A percentile compares a stretch with the other conserved stretches of the same genome.
Evolutionary conservation across 768 basidiomycete species (phyloP).

Genomic region (Gloeopeniophorella convolvens): DNA sequence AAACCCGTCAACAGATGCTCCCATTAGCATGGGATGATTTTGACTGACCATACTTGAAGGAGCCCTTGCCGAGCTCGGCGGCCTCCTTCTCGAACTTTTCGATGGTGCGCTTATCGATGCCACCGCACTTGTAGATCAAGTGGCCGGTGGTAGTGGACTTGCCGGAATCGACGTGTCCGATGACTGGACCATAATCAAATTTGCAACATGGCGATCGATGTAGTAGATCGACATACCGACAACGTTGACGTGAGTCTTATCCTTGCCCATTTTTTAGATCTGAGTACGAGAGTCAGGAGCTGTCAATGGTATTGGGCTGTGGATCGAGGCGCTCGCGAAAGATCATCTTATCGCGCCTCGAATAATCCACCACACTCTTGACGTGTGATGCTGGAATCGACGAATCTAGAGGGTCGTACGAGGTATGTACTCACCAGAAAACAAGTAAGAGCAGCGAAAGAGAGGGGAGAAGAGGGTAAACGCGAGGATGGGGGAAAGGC

Average conservation of each 20-base stretch:
- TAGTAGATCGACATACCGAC: slow-evolving; percentile 59
- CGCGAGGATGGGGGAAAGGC: slow-evolving; percentile 33
- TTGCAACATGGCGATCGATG: slow-evolving; percentile 25
- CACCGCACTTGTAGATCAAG: slow-evolving; percentile 99
- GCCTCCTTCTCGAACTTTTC: slow-evolving; percentile 99
- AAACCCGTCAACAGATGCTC: slow-evolving; percentile 23
- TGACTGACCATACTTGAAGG: slow-evolving; percentile 88
- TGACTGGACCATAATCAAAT: slow-evolving; percentile 54
- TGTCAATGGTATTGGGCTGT: not conserved
- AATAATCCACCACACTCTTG: slow-evolving; percentile 12
- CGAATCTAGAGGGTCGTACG: slow-evolving; percentile 4
- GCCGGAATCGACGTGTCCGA: slow-evolving; percentile 99
- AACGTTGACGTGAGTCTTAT: slow-evolving; percentile 95
- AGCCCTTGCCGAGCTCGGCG: slow-evolving; percentile 99
- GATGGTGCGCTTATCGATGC: slow-evolving; percentile 99
- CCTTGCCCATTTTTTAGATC: slow-evolving; percentile 90
- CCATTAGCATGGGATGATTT: slow-evolving; percentile 2
- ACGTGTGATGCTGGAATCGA: slow-evolving; percentile 1
- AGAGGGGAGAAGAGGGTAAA: slow-evolving; percentile 43
- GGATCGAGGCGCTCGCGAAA: not conserved
- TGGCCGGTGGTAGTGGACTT: slow-evolving; percentile 99
- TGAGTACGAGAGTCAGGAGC: slow-evolving; percentile 23
- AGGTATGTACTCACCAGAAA: slow-evolving; percentile 35
- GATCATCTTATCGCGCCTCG: slow-evolving; percentile 14
- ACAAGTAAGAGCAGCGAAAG: slow-evolving; percentile 35